Conservation (phyloP, 352 stramenopile species). For the Phytopythium sindhum region DNA sequence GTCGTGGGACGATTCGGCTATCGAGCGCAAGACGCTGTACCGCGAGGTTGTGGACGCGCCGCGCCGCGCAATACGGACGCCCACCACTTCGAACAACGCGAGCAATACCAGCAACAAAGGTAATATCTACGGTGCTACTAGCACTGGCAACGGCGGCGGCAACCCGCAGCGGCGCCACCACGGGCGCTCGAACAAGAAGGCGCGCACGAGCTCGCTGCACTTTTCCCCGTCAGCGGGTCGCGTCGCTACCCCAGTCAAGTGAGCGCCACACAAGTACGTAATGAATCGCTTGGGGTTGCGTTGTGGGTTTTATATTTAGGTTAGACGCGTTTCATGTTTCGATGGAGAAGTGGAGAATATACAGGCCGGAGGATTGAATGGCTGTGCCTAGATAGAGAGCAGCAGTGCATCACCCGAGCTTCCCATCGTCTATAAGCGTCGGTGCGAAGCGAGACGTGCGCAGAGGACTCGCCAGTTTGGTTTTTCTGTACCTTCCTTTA, state of each 20-base stretch:
- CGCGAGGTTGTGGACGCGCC: slow-evolving; percentile 42
- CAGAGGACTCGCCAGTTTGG: too few relatives aligned
- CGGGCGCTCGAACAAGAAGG: slow-evolving; percentile 8
- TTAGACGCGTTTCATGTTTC: not conserved
- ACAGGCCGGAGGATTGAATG: not conserved
- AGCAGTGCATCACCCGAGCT: too few relatives aligned
- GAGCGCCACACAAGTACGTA: not conserved
- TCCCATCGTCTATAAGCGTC: too few relatives aligned
- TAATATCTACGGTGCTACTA: not conserved
- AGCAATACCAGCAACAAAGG: not conserved
- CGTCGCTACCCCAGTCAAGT: slow-evolving; percentile 3
- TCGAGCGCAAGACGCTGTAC: slow-evolving; percentile 78
- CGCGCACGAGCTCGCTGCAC: slow-evolving; percentile 12
- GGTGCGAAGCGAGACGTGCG: too few relatives aligned
- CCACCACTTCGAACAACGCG: not conserved
- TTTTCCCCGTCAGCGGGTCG: slow-evolving; percentile 1
- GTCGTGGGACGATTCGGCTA: slow-evolving; percentile 74
- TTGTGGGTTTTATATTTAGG: not conserved
- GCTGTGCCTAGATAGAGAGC: too few relatives aligned
- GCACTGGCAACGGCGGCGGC: not conserved
- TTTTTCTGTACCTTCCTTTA: too few relatives aligned
- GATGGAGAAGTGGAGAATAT: not conserved
- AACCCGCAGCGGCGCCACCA: not conserved
- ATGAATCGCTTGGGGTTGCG: not conserved
- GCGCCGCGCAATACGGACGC: slow-evolving; percentile 31